A percentile compares a stretch with the other conserved stretches of the same genome.
These are phyloP conservation scores for Potentilla sterilis DNA, from an alignment of 306 rosid species.

Conservation along the genomic window DNA sequence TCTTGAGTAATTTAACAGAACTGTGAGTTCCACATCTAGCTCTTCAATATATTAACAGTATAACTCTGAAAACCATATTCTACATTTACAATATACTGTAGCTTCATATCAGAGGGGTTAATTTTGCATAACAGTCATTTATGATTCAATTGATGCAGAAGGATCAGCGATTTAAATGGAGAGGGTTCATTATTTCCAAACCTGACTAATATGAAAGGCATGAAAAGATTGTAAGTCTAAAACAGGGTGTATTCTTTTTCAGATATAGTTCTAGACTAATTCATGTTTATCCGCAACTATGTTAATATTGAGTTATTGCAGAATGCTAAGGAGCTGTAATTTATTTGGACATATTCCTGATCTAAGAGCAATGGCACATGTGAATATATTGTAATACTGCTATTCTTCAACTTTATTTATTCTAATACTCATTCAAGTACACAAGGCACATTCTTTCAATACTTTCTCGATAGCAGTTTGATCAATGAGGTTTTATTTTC, in stretches of 20 bases:
- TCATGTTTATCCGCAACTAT: neutral
- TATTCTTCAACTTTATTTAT: neutral
- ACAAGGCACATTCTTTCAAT: neutral
- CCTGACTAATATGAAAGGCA: neutral
- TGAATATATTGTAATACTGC: neutral
- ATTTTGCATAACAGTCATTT: no score
- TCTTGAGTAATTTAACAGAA: slow-evolving; percentile 10
- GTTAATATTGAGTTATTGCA: slow-evolving; percentile 1
- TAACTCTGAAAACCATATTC: neutral
- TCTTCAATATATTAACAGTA: neutral
- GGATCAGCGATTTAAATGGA: slow-evolving; percentile 28
- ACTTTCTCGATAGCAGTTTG: neutral
- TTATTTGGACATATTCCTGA: slow-evolving; percentile 16
- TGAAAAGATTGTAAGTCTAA: slow-evolving; percentile 15
- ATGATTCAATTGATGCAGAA: slow-evolving; percentile 15
- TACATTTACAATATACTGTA: neutral
- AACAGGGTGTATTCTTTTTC: neutral
- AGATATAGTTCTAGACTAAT: neutral
- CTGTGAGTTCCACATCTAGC: slow-evolving; percentile 24
- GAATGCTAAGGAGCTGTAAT: slow-evolving; percentile 31
- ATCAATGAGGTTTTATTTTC: neutral
- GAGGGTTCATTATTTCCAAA: slow-evolving; percentile 16
- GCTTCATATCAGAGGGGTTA: neutral
- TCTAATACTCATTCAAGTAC: neutral
- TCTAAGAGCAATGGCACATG: neutral